Percentiles rank a stretch among this genome's conserved stretches.
phyloP scores from a whole-genome alignment of 768 basidiomycete genomes.

The Boletales sp. region DNA sequence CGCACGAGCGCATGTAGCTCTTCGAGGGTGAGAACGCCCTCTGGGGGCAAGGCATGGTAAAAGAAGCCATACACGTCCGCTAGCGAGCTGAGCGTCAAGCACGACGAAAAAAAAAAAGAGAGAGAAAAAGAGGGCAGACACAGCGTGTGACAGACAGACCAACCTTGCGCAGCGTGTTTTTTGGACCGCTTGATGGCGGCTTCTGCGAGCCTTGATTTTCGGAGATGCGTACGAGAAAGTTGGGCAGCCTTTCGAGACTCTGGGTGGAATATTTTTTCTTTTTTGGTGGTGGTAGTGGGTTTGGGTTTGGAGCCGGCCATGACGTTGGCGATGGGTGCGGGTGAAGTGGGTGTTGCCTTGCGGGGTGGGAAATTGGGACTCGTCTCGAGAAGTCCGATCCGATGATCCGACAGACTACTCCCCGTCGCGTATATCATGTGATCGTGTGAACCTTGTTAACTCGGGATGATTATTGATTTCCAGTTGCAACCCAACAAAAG shows the following conservation, averaged over 20 bases:
- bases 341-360: too few species aligned
- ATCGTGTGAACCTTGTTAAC: too few species aligned
- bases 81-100: slow-evolving; percentile 19
- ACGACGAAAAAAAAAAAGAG: too few species aligned
- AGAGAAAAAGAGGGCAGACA: too few species aligned
- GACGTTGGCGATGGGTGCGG: too few species aligned
- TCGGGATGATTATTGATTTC: too few species aligned
- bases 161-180: slow-evolving; percentile 56
- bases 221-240: slow-evolving; percentile 59
- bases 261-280: slow-evolving; percentile 81
- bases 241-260: slow-evolving; percentile 81
- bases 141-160: background rate
- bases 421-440: too few species aligned
- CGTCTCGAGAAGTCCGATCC: too few species aligned
- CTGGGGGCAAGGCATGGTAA: slow-evolving; percentile 63
- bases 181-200: slow-evolving; percentile 52
- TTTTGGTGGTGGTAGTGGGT: slow-evolving; percentile 38
- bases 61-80: slow-evolving; percentile 77
- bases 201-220: slow-evolving; percentile 65
- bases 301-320: slow-evolving; percentile 16
- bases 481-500: too few species aligned
- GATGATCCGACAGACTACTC: too few species aligned
- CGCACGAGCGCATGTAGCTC: slow-evolving; percentile 63
- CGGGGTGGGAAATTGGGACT: too few species aligned
- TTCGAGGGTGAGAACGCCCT: slow-evolving; percentile 52